These are phyloP conservation scores for Ustilago xerochloae DNA, from an alignment of 1,284 basidiomycete genomes.

Conservation along the genomic window DNA sequence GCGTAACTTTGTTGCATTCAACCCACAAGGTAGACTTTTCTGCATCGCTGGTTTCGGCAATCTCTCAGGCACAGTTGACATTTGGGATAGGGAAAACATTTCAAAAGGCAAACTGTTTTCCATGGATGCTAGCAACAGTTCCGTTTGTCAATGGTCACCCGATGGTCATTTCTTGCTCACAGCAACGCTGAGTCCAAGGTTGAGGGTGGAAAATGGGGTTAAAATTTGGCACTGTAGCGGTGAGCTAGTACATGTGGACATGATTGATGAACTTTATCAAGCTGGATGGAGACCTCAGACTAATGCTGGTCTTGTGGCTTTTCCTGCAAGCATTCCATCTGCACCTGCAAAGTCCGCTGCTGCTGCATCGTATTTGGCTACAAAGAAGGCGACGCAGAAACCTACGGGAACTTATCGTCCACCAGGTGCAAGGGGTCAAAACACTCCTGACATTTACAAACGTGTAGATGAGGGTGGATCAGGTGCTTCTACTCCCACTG, in stretches of 20 bases:
- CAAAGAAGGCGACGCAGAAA: constrained; percentile 60
- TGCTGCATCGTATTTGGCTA: constrained; percentile 70
- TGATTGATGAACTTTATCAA: constrained; percentile 87
- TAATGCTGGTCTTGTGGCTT: constrained; percentile 76
- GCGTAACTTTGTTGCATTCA: constrained; percentile 92
- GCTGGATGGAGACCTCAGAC: constrained; percentile 82
- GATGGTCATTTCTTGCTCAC: constrained; percentile 93
- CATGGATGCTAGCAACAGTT: constrained; percentile 92
- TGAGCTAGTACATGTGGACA: constrained; percentile 81
- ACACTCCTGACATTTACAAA: constrained; percentile 85
- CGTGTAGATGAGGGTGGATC: constrained; percentile 81
- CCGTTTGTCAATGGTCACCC: constrained; percentile 93
- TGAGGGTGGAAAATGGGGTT: constrained; percentile 96
- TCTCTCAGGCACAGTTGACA: constrained; percentile 89
- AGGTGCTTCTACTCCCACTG: constrained; percentile 39
- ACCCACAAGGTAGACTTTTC: constrained; percentile 89
- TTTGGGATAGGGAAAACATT: constrained; percentile 88
- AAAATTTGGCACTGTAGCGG: constrained; percentile 95
- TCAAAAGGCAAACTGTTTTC: constrained; percentile 78
- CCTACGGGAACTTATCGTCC: constrained; percentile 68
- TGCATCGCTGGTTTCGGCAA: constrained; percentile 95
- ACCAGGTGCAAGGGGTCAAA: constrained; percentile 80
- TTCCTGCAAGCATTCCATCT: constrained; percentile 78
- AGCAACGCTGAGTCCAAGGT: constrained; percentile 89
- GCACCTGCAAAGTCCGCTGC: constrained; percentile 79